A percentile compares a stretch with the other conserved stretches of the same genome.
Evolutionary conservation across 148 eudicot genomes (phyloP).

Genomic region (Rhododendron henanense): DNA sequence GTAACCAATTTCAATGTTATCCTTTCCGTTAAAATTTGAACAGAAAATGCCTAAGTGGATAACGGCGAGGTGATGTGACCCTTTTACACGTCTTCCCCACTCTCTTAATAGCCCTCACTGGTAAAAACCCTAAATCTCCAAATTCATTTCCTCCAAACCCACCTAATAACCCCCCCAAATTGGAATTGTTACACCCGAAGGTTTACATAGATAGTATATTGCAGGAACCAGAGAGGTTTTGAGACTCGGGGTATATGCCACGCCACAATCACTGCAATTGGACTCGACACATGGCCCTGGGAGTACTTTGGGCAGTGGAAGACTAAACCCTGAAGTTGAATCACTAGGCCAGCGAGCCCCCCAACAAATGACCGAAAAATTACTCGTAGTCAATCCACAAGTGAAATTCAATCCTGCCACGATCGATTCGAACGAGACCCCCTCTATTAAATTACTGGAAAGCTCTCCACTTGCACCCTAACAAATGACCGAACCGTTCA

Average conservation of each 20-base stretch:
- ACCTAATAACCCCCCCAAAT: too few species aligned
- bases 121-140: too few species aligned
- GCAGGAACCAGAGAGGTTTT: slow-evolving; percentile 52
- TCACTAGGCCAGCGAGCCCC: neutral
- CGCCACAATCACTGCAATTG: slow-evolving; percentile 45
- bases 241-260: slow-evolving; percentile 53
- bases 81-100: too few species aligned
- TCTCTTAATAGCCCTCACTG: too few species aligned
- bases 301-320: slow-evolving; percentile 16
- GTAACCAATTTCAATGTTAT: too few species aligned
- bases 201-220: slow-evolving; percentile 37
- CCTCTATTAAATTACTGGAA: slow-evolving; percentile 14
- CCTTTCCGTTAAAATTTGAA: too few species aligned
- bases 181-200: slow-evolving; percentile 22
- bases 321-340: slow-evolving; percentile 15
- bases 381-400: slow-evolving; percentile 16
- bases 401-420: slow-evolving; percentile 22
- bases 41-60: too few species aligned
- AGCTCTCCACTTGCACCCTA: slow-evolving; percentile 56
- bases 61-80: too few species aligned
- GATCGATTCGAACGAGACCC: slow-evolving; percentile 37
- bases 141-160: too few species aligned
- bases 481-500: slow-evolving; percentile 29
- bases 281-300: slow-evolving; percentile 22
- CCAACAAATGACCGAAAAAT: slow-evolving; percentile 21